Percentiles rank a stretch among this genome's conserved stretches.
Conservation (phyloP, 2,329 filamentous ascomycete species). For the Penicillium verrucosum region DNA sequence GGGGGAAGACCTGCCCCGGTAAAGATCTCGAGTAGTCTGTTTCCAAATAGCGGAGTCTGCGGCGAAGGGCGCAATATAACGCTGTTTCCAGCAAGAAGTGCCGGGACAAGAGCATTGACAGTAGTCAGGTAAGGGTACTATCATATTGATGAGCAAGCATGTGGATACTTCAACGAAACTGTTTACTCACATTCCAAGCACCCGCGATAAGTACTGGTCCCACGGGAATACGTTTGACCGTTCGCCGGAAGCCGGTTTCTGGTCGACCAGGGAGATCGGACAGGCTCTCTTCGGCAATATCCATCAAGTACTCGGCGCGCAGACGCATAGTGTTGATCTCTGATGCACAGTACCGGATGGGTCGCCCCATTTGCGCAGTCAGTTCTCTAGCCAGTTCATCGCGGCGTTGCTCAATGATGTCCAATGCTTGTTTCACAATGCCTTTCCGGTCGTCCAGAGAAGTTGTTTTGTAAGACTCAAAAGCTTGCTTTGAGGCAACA, state of each 20-base stretch:
- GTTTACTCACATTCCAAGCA: conserved; percentile 78
- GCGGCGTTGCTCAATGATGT: conserved; percentile 64
- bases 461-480: conserved; percentile 62
- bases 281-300: conserved; percentile 73
- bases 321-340: conserved; percentile 80
- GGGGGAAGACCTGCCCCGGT: conserved; percentile 71
- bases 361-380: conserved; percentile 87
- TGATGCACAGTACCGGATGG: conserved; percentile 76
- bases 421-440: conserved; percentile 77
- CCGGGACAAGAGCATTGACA: conserved; percentile 82
- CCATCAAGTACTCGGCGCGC: conserved; percentile 77
- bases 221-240: conserved; percentile 79
- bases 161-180: conserved; percentile 6
- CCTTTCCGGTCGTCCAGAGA: conserved; percentile 67
- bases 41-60: conserved; percentile 83
- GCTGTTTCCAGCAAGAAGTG: conserved; percentile 83
- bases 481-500: conserved; percentile 29
- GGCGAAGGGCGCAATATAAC: conserved; percentile 90
- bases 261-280: conserved; percentile 75
- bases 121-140: conserved; percentile 91
- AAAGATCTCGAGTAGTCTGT: conserved; percentile 74
- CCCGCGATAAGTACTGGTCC: conserved; percentile 83
- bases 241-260: conserved; percentile 82
- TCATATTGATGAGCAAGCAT: background rate
- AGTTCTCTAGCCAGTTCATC: conserved; percentile 77